Evolutionary conservation across 2,329 filamentous ascomycete genomes (phyloP), one percentile per base, ranked within the genome.

Genomic region (Ceratocystis eucalypticola): DNA sequence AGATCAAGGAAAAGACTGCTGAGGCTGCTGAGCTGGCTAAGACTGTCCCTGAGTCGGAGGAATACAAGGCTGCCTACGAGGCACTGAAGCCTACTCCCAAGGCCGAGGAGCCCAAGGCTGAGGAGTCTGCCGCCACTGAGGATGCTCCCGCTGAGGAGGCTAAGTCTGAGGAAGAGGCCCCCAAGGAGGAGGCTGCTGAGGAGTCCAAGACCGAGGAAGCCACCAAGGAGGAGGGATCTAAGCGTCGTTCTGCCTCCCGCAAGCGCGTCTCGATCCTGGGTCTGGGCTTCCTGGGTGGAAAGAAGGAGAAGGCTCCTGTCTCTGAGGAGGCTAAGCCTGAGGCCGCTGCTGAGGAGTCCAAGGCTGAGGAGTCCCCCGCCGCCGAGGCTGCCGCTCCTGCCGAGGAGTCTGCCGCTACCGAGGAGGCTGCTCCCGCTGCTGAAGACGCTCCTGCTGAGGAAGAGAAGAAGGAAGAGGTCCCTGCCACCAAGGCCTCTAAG

Each of bases 21-120:
- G 91, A 96, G 79, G 92, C 91, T 73, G 95, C 94, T 83, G 87
- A 88, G 72, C 80, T 89, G 67, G 87, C 86, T 73, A 81, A 88
- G 70, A 82, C 82, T 66, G 83, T 96, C 72, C 83, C 84, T 70
- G 85, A 87, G 77, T 87, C 86, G 72, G 91, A 96, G 77, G 84
- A 84, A 68, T 99, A 96, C 87, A 96, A 96, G 86, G 81, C 84
- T 72, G 86, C 89, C 70, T 78, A 94, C 22, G 88, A 91, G 79
- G 87, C 86, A 74, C 78, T 84, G 71, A 84, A 84, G 77, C 81
- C 80, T 46, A 73, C 75, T 70, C 72, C 74, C 64, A 72, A 73
- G 30, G 72, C 71, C 65, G 76, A 77, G 73, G 79, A 81, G 75
- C 73, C 76, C 61, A 73, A 72, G 67, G 74, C 71, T 44, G 76